Evolutionary conservation across 2,329 filamentous ascomycete species (phyloP).

Genomic region (Alternaria hordeiaustralica): DNA sequence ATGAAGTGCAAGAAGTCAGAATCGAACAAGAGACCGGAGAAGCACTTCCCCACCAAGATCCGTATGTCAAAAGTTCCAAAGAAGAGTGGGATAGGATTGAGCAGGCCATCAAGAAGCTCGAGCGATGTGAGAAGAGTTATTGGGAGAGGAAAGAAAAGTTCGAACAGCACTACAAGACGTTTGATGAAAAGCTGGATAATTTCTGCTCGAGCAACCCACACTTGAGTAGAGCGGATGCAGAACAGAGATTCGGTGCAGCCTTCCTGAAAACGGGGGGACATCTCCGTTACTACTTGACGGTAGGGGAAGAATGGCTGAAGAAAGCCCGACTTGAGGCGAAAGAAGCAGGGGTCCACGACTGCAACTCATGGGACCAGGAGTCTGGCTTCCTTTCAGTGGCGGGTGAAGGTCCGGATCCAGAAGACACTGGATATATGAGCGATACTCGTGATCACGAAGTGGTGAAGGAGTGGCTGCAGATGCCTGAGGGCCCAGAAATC

Average conservation of each 20-base stretch:
- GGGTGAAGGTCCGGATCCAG: not conserved
- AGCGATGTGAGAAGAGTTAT: not conserved
- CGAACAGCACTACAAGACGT: not conserved
- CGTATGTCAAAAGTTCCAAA: not conserved
- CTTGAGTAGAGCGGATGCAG: not conserved
- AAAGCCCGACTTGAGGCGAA: not conserved
- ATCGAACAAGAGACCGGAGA: not conserved
- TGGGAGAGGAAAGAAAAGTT: not conserved
- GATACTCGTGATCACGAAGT: not conserved
- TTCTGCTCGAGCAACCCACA: not conserved
- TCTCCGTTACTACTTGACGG: too few relatives aligned
- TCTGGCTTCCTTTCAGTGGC: not conserved
- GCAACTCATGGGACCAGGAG: not conserved
- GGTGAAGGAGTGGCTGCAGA: not conserved
- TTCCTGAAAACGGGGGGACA: too few relatives aligned
- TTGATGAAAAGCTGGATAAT: not conserved
- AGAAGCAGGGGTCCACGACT: not conserved
- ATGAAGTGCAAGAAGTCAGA: not conserved
- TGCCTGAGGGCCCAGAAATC: rapidly evolving
- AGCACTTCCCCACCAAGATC: not conserved
- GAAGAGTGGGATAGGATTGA: not conserved
- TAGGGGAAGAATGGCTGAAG: too few relatives aligned
- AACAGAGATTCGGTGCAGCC: not conserved
- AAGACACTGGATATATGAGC: not conserved
- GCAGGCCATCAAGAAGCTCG: not conserved